Base-by-base conservation (phyloP, 2,329 filamentous ascomycete species). In the Fusarium agapanthi region DNA sequence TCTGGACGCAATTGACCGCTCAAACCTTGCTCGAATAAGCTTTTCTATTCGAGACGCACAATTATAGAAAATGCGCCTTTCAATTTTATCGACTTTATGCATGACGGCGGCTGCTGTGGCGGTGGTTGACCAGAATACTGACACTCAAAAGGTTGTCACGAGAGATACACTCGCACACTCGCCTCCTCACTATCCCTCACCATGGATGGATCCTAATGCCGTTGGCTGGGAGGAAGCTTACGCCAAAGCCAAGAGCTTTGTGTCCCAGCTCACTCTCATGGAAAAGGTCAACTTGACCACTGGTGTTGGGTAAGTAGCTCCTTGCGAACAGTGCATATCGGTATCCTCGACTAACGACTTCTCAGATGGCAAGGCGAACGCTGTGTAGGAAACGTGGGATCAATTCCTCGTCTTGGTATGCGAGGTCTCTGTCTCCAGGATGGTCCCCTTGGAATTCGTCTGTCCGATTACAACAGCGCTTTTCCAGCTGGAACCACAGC, bases 281-380 rank as follows among this genome's bases (percentile, higher is more conserved):
- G 95, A 98, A 81, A 98, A 97, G 84, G 94, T 98, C 82, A 98
- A 98, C 81, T 81, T 99, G 72, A 98, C 95, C 6, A 98, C 95
- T 2, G 95, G 95, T 81, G 89, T 92, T 72, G 95, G 95, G 89
- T 95, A 83, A 81, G 90, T 83, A 10, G 11, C 24, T 59, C 10
- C 4, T 3, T 8, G 16, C 14, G 14, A 56, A 18, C 7, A 26
- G 7, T 11, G 18, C 3, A 6, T 13, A 5, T 58, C 3, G 3
- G n/a, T 7, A 8, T 7, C 26, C 18, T 47, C 13, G 10, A 10
- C 69, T 73, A 40, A 71, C 53, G 7, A 16, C 3, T 20, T 2
- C 7, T 47, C 37, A 83, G 83, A n/a, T 83, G 80, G 81, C 76
- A 79, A 81, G 84, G 88, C 55, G 93, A 93, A 69, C 86, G 88